Evolutionary conservation across 2,329 filamentous ascomycete genomes (phyloP), one percentile per base, ranked within the genome.

Genomic region (Myriosclerotinia duriaeana): DNA sequence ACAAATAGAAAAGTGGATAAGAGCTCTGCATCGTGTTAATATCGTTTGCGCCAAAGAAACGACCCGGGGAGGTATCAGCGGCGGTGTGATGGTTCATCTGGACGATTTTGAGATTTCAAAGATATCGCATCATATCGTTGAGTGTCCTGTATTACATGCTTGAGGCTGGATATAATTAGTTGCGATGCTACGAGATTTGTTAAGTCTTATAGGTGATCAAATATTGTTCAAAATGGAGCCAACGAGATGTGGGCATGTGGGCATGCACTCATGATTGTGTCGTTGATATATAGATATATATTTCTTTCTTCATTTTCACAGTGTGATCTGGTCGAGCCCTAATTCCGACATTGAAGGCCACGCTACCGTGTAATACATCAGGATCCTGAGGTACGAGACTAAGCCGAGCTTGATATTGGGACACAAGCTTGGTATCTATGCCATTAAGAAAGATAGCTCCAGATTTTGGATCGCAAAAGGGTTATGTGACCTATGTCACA

Each of bases 301-400:
- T 91, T 86, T 56, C 30, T 34, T 90, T 88, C 17, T 80, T 83
- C 59, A 85, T 79, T 0, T 82, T 84, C 1, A 84, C 84, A 40
- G 82, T 81, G 53, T 83, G 78, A 15, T 81, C 83, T 1, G 86
- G 86, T 3, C 81, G 79, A 0, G 81, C 80, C 9, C 85, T 85
- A 0, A 87, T 78, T 0, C 80, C 78, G 34, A 87, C 78, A 74
- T 87, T 87, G 30, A 34, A 34, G 30, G 30, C 78, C 36, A 87
- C 76, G 17, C 78, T 84, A 15, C 85, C 85, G 36, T 83, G 79
- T 70, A 87, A 87, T 5, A 87, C 77, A 44, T 82, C 80, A 22
- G 80, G 80, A 56, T 87, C 84, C 69, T 88, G 85, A 0, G 83
- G 81, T 1, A 87, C 84, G 0, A 87, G 78, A 6, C 83, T 82